Conservation (phyloP, 306 rosid genomes). For the Cicer yamashitae region DNA sequence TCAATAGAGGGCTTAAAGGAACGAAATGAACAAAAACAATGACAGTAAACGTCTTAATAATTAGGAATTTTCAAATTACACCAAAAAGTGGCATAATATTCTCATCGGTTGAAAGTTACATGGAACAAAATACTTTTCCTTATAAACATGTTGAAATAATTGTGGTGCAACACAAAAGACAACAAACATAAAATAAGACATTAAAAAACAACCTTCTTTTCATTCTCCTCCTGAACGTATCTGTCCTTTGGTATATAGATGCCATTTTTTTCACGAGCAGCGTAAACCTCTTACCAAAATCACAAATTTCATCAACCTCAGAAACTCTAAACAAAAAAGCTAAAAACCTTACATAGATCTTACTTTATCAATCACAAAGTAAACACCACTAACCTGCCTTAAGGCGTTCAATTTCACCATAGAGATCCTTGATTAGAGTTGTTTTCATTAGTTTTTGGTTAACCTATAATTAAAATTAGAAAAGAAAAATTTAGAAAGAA, state of each 20-base stretch:
- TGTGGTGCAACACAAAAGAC: not conserved
- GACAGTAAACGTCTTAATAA: not conserved
- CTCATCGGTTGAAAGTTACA: not conserved
- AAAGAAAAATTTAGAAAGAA: not conserved
- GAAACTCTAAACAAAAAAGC: conserved; percentile 1
- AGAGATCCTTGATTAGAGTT: conserved; percentile 94
- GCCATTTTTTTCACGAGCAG: conserved; percentile 96
- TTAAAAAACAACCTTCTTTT: conserved; percentile 65
- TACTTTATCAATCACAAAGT: conserved; percentile 7
- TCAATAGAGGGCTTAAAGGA: not conserved
- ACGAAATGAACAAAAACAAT: not conserved
- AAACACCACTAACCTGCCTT: conserved; percentile 72
- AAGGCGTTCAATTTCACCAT: conserved; percentile 96
- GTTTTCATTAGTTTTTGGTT: conserved; percentile 98
- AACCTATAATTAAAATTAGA: conserved; percentile 54
- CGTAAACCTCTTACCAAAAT: conserved; percentile 79
- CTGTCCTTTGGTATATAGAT: conserved; percentile 94
- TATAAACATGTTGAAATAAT: not conserved
- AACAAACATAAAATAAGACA: not conserved
- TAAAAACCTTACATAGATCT: not conserved
- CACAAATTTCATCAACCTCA: conserved; percentile 31
- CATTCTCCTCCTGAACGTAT: conserved; percentile 87
- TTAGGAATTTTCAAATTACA: not conserved
- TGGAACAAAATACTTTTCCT: not conserved
- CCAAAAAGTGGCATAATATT: not conserved